Percentiles rank a stretch among this genome's conserved stretches.
Evolutionary conservation across 148 eudicot genomes (phyloP).

Genomic region (Rhododendron kiyosumense): DNA sequence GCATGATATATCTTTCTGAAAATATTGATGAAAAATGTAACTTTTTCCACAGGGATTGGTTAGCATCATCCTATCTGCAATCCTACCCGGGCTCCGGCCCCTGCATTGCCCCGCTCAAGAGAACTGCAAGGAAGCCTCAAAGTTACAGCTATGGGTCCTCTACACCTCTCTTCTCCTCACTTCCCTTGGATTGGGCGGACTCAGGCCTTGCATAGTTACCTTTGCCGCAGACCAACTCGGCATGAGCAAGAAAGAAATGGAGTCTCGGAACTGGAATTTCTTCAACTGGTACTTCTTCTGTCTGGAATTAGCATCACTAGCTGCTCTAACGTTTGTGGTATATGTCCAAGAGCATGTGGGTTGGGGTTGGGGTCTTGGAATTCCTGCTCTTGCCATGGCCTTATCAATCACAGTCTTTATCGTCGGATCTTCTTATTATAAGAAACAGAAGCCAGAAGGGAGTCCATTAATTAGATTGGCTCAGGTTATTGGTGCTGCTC

Average conservation of each 20-base stretch:
- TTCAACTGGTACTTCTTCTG: constrained; percentile 54
- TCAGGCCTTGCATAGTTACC: constrained; percentile 52
- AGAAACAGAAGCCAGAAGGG: constrained; percentile 40
- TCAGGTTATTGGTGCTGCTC: constrained; percentile 45
- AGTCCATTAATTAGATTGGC: constrained; percentile 48
- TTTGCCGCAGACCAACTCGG: constrained; percentile 63
- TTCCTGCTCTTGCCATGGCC: constrained; percentile 52
- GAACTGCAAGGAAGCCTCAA: constrained; percentile 57
- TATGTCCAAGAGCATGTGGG: constrained; percentile 56
- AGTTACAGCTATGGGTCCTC: constrained; percentile 40
- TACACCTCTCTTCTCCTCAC: constrained; percentile 44
- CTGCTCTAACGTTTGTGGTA: constrained; percentile 48
- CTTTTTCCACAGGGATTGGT: constrained; percentile 35
- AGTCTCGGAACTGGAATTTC: constrained; percentile 41
- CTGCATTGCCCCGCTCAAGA: constrained; percentile 46
- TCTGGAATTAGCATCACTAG: constrained; percentile 41
- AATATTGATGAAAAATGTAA: not conserved
- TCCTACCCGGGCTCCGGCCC: constrained; percentile 46
- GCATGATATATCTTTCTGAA: not conserved
- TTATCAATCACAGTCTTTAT: constrained; percentile 40
- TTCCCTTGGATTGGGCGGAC: constrained; percentile 47
- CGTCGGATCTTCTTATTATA: constrained; percentile 41
- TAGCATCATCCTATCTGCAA: constrained; percentile 42
- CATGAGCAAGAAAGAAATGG: constrained; percentile 29
- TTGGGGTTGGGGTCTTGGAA: constrained; percentile 65